Evolutionary conservation across 176 grass and related monocot species (phyloP).

Genomic region (Thalia dealbata): DNA sequence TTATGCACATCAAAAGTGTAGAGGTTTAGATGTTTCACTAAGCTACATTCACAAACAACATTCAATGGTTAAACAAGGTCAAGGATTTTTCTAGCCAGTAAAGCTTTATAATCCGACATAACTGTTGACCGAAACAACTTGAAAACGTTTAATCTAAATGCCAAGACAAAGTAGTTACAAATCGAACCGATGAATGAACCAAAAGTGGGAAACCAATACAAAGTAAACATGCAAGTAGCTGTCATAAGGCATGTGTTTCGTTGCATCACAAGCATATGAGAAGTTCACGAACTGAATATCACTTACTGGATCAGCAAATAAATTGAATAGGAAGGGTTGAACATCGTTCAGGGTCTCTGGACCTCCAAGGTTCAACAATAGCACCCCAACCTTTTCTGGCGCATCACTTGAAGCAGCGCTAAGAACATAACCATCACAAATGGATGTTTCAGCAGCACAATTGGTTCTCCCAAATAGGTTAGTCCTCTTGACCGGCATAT

Average conservation of each 20-base stretch:
- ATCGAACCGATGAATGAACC: background rate
- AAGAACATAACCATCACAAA: conserved; percentile 26
- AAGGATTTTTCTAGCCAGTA: background rate
- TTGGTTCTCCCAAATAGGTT: conserved; percentile 20
- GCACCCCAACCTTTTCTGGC: conserved; percentile 73
- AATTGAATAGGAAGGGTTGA: conserved; percentile 93
- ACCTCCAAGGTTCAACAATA: conserved; percentile 92
- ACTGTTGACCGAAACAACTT: background rate
- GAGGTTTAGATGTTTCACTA: too few species aligned
- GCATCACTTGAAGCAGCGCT: conserved; percentile 16
- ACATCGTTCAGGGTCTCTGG: conserved; percentile 85
- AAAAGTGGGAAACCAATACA: background rate
- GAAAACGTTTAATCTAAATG: background rate
- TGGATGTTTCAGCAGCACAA: conserved; percentile 25
- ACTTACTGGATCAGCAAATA: conserved; percentile 89
- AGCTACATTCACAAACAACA: background rate
- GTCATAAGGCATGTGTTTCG: conserved; percentile 7
- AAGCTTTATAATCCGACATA: background rate
- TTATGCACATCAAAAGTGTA: too few species aligned
- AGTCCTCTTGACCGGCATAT: conserved; percentile 5
- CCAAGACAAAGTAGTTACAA: background rate
- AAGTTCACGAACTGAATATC: background rate
- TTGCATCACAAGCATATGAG: background rate
- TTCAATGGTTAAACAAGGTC: background rate
- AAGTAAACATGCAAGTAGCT: conserved; percentile 4